Evolutionary conservation across 106 monocot species (phyloP), one percentile per base, ranked within the genome.

Genomic region (Agapanthus africanus): DNA sequence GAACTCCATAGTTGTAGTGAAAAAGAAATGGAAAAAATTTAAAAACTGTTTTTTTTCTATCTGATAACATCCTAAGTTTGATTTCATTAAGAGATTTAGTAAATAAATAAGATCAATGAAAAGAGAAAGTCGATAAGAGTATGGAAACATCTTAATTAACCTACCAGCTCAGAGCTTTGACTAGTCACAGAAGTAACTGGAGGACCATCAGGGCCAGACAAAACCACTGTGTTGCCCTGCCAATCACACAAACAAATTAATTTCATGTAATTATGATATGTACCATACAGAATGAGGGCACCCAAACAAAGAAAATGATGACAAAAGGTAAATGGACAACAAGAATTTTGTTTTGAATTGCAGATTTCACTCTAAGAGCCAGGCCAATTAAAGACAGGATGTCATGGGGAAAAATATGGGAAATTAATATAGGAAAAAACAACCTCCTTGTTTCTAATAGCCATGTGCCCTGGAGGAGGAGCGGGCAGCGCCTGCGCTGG

Each of bases 401-500:
- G 13, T 2, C 4, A 52, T 4, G 25, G n/a, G 56, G 33, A 36
- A 59, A 59, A 61, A 28, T 31, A 30, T 57, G 23, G 35, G 35
- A 65, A 66, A 39, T 6, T 40, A 64, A 66, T 14, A 66, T 11
- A 40, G 15, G 40, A 19, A 15, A 39, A 39, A 34, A 7, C 6
- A 26, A 99, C 93, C 89, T 99, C 99, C 68, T 93, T 90, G 79
- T 87, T 99, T 70, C 99, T 84, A 33, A 99, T 93, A 27, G 93
- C 99, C 99, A 99, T 99, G 23, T 99, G 99, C 35, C 99, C 99
- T 19, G 99, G 99, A 57, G 99, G 92, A 25, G 99, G 99, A 68
- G 99, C 99, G 71, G 99, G 93, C 16, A 99, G 77, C 31, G 99
- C 99, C 78, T 99, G 99, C 40, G 99, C 59, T 16, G 99, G 99